A percentile compares a stretch with the other conserved stretches of the same genome.
Conservation (phyloP, 495 filamentous ascomycete genomes). For the Annulohypoxylon nitens region DNA sequence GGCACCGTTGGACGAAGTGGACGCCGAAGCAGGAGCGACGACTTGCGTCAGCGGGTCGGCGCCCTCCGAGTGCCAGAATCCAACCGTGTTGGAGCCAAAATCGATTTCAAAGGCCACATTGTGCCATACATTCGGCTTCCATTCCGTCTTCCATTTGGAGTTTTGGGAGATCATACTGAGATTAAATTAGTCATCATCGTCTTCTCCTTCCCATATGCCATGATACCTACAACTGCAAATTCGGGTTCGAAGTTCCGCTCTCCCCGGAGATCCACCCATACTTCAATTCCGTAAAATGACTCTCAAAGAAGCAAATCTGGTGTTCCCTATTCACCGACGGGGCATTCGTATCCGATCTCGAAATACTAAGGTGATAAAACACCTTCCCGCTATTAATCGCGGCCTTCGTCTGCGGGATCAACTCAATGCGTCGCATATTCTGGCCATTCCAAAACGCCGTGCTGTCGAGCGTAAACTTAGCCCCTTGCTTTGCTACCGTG, state of each 20-base stretch:
- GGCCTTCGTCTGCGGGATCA: slow-evolving; percentile 74
- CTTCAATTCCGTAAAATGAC: slow-evolving; percentile 80
- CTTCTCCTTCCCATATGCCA: neutral
- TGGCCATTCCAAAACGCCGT: slow-evolving; percentile 72
- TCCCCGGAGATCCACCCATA: slow-evolving; percentile 74
- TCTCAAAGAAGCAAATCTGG: slow-evolving; percentile 78
- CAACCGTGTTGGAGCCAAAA: slow-evolving; percentile 71
- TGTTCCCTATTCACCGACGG: slow-evolving; percentile 72
- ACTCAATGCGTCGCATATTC: slow-evolving; percentile 70
- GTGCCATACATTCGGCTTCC: slow-evolving; percentile 73
- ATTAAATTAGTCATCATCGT: neutral
- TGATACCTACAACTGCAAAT: slow-evolving; percentile 56
- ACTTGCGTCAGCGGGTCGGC: slow-evolving; percentile 67
- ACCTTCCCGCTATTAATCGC: slow-evolving; percentile 70
- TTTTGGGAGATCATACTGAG: slow-evolving; percentile 57
- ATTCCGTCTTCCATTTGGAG: slow-evolving; percentile 59
- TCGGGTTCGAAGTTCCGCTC: slow-evolving; percentile 63
- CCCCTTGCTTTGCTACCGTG: slow-evolving; percentile 67
- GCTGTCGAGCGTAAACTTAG: slow-evolving; percentile 72
- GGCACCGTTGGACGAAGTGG: slow-evolving; percentile 73
- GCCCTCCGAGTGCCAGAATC: slow-evolving; percentile 76
- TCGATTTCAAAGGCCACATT: slow-evolving; percentile 78
- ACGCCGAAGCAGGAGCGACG: slow-evolving; percentile 68
- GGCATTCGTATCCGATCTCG: slow-evolving; percentile 65
- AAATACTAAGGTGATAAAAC: slow-evolving; percentile 76